Percentiles rank a stretch among this genome's conserved stretches.
Conservation (phyloP, 805 yeast species). For the Saccharomycopsis malanga region DNA sequence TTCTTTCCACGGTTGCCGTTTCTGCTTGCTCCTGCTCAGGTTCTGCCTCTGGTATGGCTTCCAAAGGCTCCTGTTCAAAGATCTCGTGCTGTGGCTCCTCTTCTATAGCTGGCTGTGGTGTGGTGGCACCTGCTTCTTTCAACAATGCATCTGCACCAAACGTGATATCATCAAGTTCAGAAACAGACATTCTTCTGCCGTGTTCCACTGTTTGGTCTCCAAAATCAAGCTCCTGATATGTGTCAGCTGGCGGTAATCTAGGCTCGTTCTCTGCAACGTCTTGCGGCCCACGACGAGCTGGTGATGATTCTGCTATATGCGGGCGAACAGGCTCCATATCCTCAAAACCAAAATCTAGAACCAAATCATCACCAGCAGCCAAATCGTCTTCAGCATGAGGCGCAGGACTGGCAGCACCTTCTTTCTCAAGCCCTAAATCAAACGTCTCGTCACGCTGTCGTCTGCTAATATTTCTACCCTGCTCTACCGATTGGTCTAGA, state of each 20-base stretch:
- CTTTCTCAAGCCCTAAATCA: neutral
- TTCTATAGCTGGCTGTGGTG: neutral
- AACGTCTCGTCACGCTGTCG: no score
- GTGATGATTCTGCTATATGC: neutral
- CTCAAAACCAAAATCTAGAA: conserved; percentile 14
- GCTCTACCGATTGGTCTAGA: conserved; percentile 13
- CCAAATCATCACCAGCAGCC: conserved; percentile 5
- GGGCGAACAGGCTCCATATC: neutral
- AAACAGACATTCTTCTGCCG: conserved; percentile 33
- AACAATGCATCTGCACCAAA: conserved; percentile 23
- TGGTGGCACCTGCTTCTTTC: conserved; percentile 5
- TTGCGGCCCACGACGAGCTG: neutral
- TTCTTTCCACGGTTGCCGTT: neutral
- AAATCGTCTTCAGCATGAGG: conserved; percentile 5
- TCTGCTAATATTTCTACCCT: conserved; percentile 9
- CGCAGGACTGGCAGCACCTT: conserved; percentile 1
- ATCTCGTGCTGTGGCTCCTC: conserved; percentile 7
- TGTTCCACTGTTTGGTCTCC: conserved; percentile 39
- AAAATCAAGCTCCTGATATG: neutral
- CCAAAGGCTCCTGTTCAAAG: conserved; percentile 24
- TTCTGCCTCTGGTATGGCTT: conserved; percentile 15
- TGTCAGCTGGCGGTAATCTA: no score
- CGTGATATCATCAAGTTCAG: conserved; percentile 10
- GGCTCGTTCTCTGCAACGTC: no score
- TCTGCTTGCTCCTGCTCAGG: neutral